A percentile compares a stretch with the other conserved stretches of the same genome.
Evolutionary conservation across 2,329 filamentous ascomycete species (phyloP).

Genomic region (Penicillium verrucosum): DNA sequence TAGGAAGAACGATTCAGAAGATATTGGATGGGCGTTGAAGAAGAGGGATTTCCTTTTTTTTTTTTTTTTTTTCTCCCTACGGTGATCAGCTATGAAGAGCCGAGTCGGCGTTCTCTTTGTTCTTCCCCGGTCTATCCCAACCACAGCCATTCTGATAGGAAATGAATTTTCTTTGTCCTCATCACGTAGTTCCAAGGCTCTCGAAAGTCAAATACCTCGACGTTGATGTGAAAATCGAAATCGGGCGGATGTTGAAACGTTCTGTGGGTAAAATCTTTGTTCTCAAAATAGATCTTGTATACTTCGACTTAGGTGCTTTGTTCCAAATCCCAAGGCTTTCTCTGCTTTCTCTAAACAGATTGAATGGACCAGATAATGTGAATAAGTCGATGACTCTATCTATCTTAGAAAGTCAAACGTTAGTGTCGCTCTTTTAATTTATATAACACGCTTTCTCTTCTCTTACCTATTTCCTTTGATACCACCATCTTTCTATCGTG

Average conservation of each 20-base stretch:
- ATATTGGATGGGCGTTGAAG: not conserved
- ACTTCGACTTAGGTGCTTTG: not conserved
- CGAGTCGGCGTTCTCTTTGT: not conserved
- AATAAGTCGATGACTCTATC: not conserved
- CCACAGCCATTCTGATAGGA: not conserved
- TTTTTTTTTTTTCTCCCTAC: not conserved
- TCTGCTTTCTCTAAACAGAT: not conserved
- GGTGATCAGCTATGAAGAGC: not conserved
- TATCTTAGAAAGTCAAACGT: not conserved
- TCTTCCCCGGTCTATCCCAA: not conserved
- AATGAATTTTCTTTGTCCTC: not conserved
- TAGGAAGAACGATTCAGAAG: not conserved
- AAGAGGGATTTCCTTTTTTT: not conserved
- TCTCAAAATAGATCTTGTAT: conserved; percentile 2
- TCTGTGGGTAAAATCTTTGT: not conserved
- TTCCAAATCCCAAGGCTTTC: not conserved
- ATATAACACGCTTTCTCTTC: not conserved
- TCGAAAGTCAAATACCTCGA: not conserved
- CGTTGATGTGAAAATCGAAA: not conserved
- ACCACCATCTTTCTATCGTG: not conserved
- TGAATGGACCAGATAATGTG: not conserved
- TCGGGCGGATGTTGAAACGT: not conserved
- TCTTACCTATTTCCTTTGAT: not conserved
- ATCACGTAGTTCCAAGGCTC: not conserved
- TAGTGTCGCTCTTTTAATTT: not conserved